Evolutionary conservation across 306 rosid species (phyloP).

Genomic region (Vicia faba): DNA sequence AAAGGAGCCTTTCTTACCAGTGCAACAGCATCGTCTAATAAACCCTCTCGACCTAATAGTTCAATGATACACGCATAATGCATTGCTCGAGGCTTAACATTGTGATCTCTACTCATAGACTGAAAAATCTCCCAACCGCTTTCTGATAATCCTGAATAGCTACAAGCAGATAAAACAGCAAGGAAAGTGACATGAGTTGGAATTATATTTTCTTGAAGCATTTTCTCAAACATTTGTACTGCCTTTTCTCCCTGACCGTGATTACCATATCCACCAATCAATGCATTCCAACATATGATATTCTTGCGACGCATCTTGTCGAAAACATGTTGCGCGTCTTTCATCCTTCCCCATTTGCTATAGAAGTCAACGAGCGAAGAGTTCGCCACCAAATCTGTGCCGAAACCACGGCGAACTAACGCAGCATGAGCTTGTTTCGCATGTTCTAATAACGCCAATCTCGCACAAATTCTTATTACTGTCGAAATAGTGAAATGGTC

Average conservation of each 20-base stretch:
- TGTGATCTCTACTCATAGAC: slow-evolving; percentile 70
- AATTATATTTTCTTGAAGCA: slow-evolving; percentile 61
- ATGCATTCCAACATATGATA: slow-evolving; percentile 81
- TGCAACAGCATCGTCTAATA: slow-evolving; percentile 70
- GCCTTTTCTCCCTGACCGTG: slow-evolving; percentile 85
- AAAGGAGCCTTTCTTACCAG: slow-evolving; percentile 65
- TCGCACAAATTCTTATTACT: slow-evolving; percentile 69
- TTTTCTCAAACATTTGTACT: slow-evolving; percentile 68
- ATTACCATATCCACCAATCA: slow-evolving; percentile 83
- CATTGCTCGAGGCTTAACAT: slow-evolving; percentile 90
- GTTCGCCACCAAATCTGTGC: slow-evolving; percentile 74
- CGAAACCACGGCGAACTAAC: slow-evolving; percentile 75
- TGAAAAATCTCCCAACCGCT: slow-evolving; percentile 76
- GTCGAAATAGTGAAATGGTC: slow-evolving; percentile 87
- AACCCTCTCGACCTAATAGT: slow-evolving; percentile 80
- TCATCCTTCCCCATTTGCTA: slow-evolving; percentile 90
- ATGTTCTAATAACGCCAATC: slow-evolving; percentile 76
- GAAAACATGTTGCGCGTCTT: slow-evolving; percentile 78
- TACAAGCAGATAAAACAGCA: slow-evolving; percentile 80
- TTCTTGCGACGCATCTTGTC: slow-evolving; percentile 71
- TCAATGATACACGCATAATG: slow-evolving; percentile 90
- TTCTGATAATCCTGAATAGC: slow-evolving; percentile 75
- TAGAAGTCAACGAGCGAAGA: slow-evolving; percentile 84
- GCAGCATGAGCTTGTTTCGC: slow-evolving; percentile 92
- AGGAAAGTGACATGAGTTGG: slow-evolving; percentile 93